Conservation (phyloP, 805 yeast species). For the Blastobotrys robertii region DNA sequence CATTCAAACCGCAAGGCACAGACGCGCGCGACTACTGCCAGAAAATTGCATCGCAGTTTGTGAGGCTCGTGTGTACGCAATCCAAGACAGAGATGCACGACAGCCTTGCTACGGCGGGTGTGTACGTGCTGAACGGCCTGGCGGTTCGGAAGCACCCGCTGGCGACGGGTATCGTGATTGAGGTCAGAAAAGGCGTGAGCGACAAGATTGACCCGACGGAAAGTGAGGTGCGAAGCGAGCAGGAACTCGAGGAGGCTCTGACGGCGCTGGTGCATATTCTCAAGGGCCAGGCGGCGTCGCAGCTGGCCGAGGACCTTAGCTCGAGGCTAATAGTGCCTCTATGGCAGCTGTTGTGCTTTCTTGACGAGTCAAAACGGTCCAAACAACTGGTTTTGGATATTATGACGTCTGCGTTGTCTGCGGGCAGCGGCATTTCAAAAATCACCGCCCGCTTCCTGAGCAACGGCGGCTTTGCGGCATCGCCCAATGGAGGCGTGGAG, state of each 20-base stretch:
- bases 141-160: no score
- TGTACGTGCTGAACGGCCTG: no score
- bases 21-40: constrained; percentile 42
- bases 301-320: constrained; percentile 6
- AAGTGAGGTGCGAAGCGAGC: no score
- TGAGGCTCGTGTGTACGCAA: no score
- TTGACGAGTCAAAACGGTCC: constrained; percentile 13
- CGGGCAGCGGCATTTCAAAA: no score
- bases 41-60: constrained; percentile 51
- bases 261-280: no score
- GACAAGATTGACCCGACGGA: no score
- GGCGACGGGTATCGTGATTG: no score
- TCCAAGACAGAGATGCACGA: no score
- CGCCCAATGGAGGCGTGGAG: constrained; percentile 21
- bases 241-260: no score
- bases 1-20: constrained; percentile 50
- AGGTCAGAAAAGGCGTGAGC: no score
- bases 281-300: constrained; percentile 1
- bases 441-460: neutral
- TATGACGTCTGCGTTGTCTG: constrained; percentile 3
- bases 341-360: constrained; percentile 18
- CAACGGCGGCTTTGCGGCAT: neutral
- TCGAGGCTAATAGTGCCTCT: constrained; percentile 7
- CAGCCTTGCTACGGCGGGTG: no score
- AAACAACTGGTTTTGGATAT: constrained; percentile 6